These are phyloP conservation scores for Aspergillus texensis DNA, from an alignment of 2,329 filamentous ascomycete genomes.

Conservation along the genomic window DNA sequence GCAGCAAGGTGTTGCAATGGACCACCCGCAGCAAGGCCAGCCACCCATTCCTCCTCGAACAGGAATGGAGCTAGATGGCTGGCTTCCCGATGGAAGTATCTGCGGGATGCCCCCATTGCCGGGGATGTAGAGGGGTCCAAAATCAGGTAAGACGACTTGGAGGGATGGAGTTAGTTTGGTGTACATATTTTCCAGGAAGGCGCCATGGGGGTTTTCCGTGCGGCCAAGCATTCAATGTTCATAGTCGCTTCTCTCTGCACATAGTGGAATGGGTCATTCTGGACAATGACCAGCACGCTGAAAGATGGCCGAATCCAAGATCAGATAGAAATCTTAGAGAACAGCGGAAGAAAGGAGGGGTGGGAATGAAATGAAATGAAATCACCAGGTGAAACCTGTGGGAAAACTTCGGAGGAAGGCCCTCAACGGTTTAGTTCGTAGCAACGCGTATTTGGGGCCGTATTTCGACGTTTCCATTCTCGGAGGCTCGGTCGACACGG, in stretches of 20 bases:
- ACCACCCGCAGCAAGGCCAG: conserved; percentile 13
- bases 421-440: background rate
- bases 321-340: background rate
- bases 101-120: conserved; percentile 32
- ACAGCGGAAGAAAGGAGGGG: background rate
- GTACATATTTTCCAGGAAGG: background rate
- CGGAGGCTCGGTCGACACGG: background rate
- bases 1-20: conserved; percentile 18
- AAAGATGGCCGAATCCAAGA: background rate
- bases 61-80: conserved; percentile 35
- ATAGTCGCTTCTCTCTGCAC: background rate
- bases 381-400: background rate
- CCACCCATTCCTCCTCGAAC: conserved; percentile 17
- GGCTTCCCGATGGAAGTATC: conserved; percentile 34
- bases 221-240: background rate
- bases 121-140: conserved; percentile 22
- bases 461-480: background rate
- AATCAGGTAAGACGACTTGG: background rate
- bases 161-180: background rate
- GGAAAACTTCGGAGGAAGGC: background rate
- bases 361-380: background rate
- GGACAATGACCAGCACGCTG: background rate
- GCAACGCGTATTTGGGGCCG: background rate
- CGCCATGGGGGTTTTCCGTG: background rate
- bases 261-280: background rate